Evolutionary conservation across 2,329 filamentous ascomycete genomes (phyloP).

Genomic region (Cryphonectria naterciae): DNA sequence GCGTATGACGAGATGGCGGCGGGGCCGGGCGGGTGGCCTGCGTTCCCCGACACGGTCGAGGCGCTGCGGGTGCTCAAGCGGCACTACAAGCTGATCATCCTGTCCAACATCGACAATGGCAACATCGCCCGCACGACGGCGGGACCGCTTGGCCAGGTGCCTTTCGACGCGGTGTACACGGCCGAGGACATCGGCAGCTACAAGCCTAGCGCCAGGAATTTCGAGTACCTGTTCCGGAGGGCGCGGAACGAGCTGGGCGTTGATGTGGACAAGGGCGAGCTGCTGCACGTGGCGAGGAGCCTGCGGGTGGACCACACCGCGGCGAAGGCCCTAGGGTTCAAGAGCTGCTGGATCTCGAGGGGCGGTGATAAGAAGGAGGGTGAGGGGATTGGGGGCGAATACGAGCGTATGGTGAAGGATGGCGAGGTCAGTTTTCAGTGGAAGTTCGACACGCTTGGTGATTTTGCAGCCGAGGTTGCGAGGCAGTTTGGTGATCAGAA

Average conservation of each 20-base stretch:
- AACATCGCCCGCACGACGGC: constrained; percentile 41
- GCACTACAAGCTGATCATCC: constrained; percentile 57
- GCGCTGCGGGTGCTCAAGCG: constrained; percentile 54
- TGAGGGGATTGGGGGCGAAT: constrained; percentile 30
- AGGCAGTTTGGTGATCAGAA: constrained; percentile 39
- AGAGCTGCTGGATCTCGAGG: constrained; percentile 68
- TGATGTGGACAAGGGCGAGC: constrained; percentile 48
- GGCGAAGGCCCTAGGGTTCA: constrained; percentile 62
- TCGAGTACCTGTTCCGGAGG: constrained; percentile 64
- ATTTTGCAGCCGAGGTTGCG: constrained; percentile 46
- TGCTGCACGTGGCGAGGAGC: constrained; percentile 72
- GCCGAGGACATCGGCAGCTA: constrained; percentile 74
- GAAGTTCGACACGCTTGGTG: constrained; percentile 44
- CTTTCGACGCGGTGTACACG: constrained; percentile 67
- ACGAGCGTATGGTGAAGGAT: constrained; percentile 41
- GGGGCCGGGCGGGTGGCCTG: constrained; percentile 56
- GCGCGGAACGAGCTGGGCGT: constrained; percentile 59
- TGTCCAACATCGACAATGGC: constrained; percentile 62
- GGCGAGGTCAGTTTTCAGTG: constrained; percentile 42
- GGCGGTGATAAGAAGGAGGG: constrained; percentile 43
- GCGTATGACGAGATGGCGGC: constrained; percentile 55
- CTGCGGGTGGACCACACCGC: constrained; percentile 70
- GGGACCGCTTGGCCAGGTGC: constrained; percentile 50
- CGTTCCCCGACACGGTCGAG: constrained; percentile 60
- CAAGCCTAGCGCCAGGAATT: constrained; percentile 69